phyloP scores from a whole-genome alignment of 2,329 filamentous ascomycete genomes.

The Aspergillus ochraceus region DNA sequence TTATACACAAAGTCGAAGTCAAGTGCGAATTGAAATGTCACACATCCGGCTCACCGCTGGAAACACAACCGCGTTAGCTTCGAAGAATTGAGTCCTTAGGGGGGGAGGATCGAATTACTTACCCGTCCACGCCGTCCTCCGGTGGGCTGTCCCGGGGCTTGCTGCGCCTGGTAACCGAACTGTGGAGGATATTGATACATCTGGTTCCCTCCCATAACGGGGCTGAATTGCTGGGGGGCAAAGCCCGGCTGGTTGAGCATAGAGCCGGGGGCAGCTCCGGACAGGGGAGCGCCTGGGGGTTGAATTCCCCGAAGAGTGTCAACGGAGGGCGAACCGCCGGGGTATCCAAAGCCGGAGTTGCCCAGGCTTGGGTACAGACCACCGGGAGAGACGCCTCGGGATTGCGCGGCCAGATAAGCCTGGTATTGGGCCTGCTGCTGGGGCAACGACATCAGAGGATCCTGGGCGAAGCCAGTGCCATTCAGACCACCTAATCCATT shows the following conservation, averaged over 20 bases:
- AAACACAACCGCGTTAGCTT: constrained; percentile 14
- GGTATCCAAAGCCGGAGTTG: constrained; percentile 44
- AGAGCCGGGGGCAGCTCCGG: constrained; percentile 36
- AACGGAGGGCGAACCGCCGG: constrained; percentile 32
- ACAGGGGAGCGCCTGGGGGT: constrained; percentile 36
- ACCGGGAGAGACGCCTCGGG: constrained; percentile 42
- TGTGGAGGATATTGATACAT: constrained; percentile 57
- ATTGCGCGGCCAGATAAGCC: constrained; percentile 51
- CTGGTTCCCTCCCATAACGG: constrained; percentile 43
- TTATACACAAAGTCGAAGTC: constrained; percentile 39
- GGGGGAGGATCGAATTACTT: constrained; percentile 33
- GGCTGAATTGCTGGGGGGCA: constrained; percentile 46
- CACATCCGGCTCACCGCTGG: constrained; percentile 33
- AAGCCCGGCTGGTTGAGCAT: constrained; percentile 52
- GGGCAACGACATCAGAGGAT: constrained; percentile 42
- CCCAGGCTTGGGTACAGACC: constrained; percentile 50
- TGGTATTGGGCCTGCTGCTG: constrained; percentile 61
- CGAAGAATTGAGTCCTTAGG: neutral
- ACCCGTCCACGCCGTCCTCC: constrained; percentile 57
- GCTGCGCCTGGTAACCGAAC: constrained; percentile 47
- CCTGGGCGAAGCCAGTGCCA: constrained; percentile 37
- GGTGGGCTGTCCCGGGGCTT: constrained; percentile 44
- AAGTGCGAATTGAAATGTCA: constrained; percentile 32
- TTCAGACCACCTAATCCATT: constrained; percentile 32
- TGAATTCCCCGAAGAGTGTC: constrained; percentile 42